Conservation (phyloP, 2,329 filamentous ascomycete species). For the Coniochaeta sp. region DNA sequence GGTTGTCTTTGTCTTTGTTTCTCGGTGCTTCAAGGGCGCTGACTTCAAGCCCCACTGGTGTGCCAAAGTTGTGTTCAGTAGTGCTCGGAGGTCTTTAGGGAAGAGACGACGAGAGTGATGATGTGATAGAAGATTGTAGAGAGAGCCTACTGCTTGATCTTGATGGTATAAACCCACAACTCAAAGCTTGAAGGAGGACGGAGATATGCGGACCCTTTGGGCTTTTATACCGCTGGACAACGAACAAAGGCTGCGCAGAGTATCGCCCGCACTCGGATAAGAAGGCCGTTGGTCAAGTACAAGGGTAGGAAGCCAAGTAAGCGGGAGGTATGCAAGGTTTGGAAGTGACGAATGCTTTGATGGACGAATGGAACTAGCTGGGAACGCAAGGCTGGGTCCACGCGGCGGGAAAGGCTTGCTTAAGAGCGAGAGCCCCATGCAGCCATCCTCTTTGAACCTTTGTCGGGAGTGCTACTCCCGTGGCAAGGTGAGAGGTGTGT, state of each 20-base stretch:
- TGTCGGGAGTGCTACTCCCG: neutral
- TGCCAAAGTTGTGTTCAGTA: neutral
- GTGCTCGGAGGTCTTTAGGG: neutral
- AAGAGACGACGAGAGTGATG: neutral
- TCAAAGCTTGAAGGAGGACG: neutral
- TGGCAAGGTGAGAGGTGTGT: neutral
- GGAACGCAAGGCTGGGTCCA: neutral
- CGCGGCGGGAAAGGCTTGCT: neutral
- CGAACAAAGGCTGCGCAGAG: constrained; percentile 1
- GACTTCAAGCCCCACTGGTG: constrained; percentile 1
- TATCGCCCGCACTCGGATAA: neutral
- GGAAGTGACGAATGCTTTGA: neutral
- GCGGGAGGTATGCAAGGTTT: neutral
- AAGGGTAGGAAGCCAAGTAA: neutral
- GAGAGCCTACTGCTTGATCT: constrained; percentile 2
- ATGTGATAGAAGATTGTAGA: neutral
- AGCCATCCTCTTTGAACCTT: neutral
- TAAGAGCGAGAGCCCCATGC: neutral
- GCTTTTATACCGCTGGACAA: neutral
- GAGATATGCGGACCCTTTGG: neutral
- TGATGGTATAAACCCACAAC: neutral
- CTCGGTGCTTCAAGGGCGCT: neutral
- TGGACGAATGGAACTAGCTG: neutral
- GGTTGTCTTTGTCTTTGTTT: neutral
- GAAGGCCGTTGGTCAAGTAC: neutral